These are phyloP conservation scores for Tolypocladium guangdongense DNA, from an alignment of 2,329 filamentous ascomycete species.

Conservation along the genomic window DNA sequence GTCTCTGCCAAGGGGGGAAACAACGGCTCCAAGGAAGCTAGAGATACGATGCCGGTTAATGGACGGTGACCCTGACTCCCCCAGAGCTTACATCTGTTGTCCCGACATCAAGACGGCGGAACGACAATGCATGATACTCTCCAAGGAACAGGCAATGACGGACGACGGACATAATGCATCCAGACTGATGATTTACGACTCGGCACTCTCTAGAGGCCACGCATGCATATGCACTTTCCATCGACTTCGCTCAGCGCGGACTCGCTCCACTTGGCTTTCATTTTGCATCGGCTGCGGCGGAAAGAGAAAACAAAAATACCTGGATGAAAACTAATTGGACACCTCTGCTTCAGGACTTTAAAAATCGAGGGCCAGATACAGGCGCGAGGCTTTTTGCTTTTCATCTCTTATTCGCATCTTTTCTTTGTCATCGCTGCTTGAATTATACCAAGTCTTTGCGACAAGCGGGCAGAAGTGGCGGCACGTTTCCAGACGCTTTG, in stretches of 20 bases:
- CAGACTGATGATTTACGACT: not conserved
- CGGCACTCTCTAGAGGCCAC: not conserved
- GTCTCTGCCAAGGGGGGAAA: conserved; percentile 17
- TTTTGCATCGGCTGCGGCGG: not conserved
- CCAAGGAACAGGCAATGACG: not conserved
- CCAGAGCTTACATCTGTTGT: not conserved
- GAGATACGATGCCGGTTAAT: conserved; percentile 17
- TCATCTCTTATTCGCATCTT: not conserved
- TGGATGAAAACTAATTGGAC: conserved; percentile 1
- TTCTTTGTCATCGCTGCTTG: not conserved
- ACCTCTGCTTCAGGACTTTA: not conserved
- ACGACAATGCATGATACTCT: no score
- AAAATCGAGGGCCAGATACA: not conserved
- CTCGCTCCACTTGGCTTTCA: not conserved
- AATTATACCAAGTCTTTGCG: not conserved
- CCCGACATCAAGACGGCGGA: no score
- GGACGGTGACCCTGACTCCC: conserved; percentile 15
- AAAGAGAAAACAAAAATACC: not conserved
- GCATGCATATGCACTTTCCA: not conserved
- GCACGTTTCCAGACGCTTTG: not conserved
- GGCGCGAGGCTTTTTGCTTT: conserved; percentile 1
- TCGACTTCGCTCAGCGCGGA: not conserved
- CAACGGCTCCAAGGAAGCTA: conserved; percentile 16
- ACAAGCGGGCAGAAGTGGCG: no score
- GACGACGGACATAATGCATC: not conserved